phyloP scores from a whole-genome alignment of 148 eudicot species.

The Dianthus caryophyllus region DNA sequence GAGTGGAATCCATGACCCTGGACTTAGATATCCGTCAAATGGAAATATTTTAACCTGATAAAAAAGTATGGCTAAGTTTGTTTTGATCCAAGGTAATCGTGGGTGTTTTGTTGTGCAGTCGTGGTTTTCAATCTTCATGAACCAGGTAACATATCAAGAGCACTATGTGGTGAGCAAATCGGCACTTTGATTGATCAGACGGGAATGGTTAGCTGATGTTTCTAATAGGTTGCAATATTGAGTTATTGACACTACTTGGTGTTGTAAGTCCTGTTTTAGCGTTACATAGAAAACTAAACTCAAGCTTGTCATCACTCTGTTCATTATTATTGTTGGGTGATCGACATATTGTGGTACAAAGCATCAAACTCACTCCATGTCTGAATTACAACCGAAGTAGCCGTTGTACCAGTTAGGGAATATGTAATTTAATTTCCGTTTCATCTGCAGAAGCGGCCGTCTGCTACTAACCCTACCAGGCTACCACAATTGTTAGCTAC shows the following conservation, averaged over 20 bases:
- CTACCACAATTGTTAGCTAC: background rate
- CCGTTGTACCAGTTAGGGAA: background rate
- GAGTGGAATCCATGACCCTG: background rate
- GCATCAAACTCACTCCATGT: conserved; percentile 11
- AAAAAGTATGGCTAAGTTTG: background rate
- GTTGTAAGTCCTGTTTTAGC: conserved; percentile 16
- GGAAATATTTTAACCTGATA: background rate
- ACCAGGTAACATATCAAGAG: conserved; percentile 88
- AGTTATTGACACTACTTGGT: background rate
- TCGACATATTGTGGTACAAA: conserved; percentile 1
- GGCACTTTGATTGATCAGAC: conserved; percentile 83
- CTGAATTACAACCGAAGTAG: conserved; percentile 9
- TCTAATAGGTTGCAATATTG: conserved; percentile 2
- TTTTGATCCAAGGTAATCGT: background rate
- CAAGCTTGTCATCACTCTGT: conserved; percentile 15
- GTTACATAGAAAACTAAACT: conserved; percentile 5
- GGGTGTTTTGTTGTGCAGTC: conserved; percentile 36
- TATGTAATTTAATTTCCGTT: background rate
- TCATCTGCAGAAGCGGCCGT: conserved; percentile 16
- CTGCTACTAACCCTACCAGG: conserved; percentile 4
- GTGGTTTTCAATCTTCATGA: conserved; percentile 79
- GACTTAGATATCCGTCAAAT: background rate
- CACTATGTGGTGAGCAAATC: conserved; percentile 80
- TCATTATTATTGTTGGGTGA: conserved; percentile 13
- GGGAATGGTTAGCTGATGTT: conserved; percentile 49